These are phyloP conservation scores for Phanerodontia chrysosporium DNA, from an alignment of 768 basidiomycete genomes.

Conservation along the genomic window DNA sequence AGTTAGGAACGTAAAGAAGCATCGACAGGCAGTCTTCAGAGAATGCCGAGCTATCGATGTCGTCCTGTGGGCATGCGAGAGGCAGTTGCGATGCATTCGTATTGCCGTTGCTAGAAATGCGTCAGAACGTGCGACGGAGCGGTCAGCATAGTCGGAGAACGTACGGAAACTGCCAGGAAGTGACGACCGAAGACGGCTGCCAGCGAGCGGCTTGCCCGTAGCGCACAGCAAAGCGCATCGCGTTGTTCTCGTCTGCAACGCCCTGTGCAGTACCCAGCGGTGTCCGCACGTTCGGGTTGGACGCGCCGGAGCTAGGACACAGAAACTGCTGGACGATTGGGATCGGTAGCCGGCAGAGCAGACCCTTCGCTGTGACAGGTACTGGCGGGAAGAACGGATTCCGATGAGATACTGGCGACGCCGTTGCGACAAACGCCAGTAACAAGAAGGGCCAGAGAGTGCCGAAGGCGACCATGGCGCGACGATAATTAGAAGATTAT, in stretches of 20 bases:
- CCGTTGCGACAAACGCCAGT: slow-evolving; percentile 3
- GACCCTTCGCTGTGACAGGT: slow-evolving; percentile 32
- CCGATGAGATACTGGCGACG: slow-evolving; percentile 12
- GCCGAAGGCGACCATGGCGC: slow-evolving; percentile 10
- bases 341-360: slow-evolving; percentile 46
- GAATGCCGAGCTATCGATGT: slow-evolving; percentile 42
- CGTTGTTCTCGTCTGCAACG: slow-evolving; percentile 41
- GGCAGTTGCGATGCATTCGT: slow-evolving; percentile 55
- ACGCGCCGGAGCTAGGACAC: slow-evolving; percentile 36
- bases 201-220: slow-evolving; percentile 66
- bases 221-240: slow-evolving; percentile 56
- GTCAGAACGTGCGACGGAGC: slow-evolving; percentile 1
- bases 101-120: slow-evolving; percentile 39
- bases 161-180: slow-evolving; percentile 62
- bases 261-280: slow-evolving; percentile 56
- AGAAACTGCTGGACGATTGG: slow-evolving; percentile 32
- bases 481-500: slow-evolving; percentile 1
- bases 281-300: slow-evolving; percentile 35
- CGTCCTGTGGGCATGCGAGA: slow-evolving; percentile 66
- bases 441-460: slow-evolving; percentile 7
- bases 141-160: slow-evolving; percentile 19
- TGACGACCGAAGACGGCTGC: slow-evolving; percentile 48
- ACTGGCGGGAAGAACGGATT: slow-evolving; percentile 28
- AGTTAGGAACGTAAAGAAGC: slow-evolving; percentile 63
- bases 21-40: slow-evolving; percentile 82